Evolutionary conservation across 2,329 filamentous ascomycete species (phyloP), one percentile per base, ranked within the genome.

Genomic region (Penicillium sp.): DNA sequence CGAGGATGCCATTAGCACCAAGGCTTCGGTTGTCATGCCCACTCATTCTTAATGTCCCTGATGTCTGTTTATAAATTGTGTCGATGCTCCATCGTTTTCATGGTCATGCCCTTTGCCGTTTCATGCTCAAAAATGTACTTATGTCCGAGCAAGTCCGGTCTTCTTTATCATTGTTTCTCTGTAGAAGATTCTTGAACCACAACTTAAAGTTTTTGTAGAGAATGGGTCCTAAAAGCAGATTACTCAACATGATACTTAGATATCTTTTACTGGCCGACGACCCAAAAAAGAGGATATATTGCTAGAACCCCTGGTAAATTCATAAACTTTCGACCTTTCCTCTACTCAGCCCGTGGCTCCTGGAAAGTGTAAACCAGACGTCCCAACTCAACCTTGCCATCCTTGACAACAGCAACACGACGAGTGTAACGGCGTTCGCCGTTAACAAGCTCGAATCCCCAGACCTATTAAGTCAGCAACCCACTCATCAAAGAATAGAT

Each of bases 1-100:
- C 60, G 87, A 93, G 70, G 93, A 97, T 78, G 93, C 92, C 1
- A 84, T 95, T 49, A 88, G 87, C 54, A 90, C 88, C 65, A 93
- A 93, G 84, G 93, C 93, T 16, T 86, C 88, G 69, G 92, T 96
- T 11, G 85, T 90, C 61, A 98, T 98, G 93, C 93, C 93, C 21
- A 89, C 85, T 33, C 85, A 88, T 48, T 75, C 67, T n/a, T 72
- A 33, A 48, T 53, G 39, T 7, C 4, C 21, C 16, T n/a, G 27
- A 46, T 55, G 29, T 19, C 53, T 26, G 37, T 14, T 43, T 52
- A 31, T 45, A 43, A 45, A 33, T 26, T 54, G 21, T 23, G 26
- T 35, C 43, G 33, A 31, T 58, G 25, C 10, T 53, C 27, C 29
- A 45, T 59, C 53, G 46, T 50, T 37, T 23, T 49, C 31, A 44